Conservation (phyloP, 352 stramenopile genomes). For the Pythium rishiriense region DNA sequence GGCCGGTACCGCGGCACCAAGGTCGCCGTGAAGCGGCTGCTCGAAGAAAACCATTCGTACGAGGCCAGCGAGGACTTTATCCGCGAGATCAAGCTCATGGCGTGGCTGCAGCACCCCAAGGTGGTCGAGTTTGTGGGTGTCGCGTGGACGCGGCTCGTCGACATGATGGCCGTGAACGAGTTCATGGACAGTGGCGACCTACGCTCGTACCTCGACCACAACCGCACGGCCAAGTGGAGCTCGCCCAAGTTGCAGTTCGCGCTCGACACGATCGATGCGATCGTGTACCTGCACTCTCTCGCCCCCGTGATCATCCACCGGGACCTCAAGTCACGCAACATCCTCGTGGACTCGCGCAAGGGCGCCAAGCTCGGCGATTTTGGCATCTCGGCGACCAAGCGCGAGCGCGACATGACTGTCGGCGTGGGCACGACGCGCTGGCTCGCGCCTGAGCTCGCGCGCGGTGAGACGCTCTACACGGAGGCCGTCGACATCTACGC, state of each 20-base stretch:
- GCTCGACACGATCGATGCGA: conserved; percentile 60
- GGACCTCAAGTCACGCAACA: conserved; percentile 75
- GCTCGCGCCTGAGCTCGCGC: conserved; percentile 61
- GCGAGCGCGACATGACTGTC: conserved; percentile 57
- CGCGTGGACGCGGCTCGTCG: conserved; percentile 66
- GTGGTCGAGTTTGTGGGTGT: conserved; percentile 71
- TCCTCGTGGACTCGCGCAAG: conserved; percentile 61
- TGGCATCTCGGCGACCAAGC: conserved; percentile 57
- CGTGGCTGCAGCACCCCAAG: conserved; percentile 67
- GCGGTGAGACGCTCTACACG: conserved; percentile 60
- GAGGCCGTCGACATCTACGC: conserved; percentile 70
- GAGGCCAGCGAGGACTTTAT: conserved; percentile 65
- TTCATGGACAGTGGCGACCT: conserved; percentile 73
- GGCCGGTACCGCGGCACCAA: conserved; percentile 55
- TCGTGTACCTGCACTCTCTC: conserved; percentile 73
- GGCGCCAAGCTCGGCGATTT: conserved; percentile 71
- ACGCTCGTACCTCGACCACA: conserved; percentile 47
- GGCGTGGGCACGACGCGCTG: conserved; percentile 65
- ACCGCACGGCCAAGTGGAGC: conserved; percentile 30
- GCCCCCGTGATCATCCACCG: conserved; percentile 66
- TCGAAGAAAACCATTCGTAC: conserved; percentile 42
- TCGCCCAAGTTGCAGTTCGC: conserved; percentile 55
- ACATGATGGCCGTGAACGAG: conserved; percentile 70
- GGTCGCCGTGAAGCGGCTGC: conserved; percentile 62
- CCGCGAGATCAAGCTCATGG: conserved; percentile 70